These are phyloP conservation scores for Phoenix dactylifera DNA, from an alignment of 176 grass and related monocot species.

Conservation along the genomic window DNA sequence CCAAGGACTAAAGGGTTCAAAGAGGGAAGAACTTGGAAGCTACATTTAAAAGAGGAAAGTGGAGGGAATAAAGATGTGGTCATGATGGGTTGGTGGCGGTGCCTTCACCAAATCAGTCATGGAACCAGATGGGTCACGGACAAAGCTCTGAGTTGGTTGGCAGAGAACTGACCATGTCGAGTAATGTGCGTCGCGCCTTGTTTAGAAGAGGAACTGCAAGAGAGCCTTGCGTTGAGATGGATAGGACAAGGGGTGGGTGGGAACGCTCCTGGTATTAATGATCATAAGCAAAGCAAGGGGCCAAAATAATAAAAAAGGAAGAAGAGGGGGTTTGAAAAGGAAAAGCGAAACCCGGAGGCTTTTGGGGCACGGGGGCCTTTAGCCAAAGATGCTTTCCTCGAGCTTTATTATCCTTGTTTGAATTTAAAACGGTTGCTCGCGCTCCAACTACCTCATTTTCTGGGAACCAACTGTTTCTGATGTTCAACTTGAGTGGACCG, in stretches of 20 bases:
- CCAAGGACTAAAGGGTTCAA: neutral
- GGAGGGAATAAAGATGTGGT: constrained; percentile 40
- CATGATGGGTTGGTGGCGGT: constrained; percentile 16
- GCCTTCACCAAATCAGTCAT: constrained; percentile 15
- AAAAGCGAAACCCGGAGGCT: constrained; percentile 34
- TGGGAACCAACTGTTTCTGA: neutral
- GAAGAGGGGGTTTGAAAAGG: constrained; percentile 18
- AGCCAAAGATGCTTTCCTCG: constrained; percentile 24
- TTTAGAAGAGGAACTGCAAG: too few species aligned
- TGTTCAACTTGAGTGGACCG: too few species aligned
- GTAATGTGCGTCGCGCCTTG: too few species aligned
- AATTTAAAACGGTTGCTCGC: constrained; percentile 4
- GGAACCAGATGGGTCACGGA: too few species aligned
- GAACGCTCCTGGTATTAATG: neutral
- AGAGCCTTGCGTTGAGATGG: too few species aligned
- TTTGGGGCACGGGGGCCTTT: constrained; percentile 35
- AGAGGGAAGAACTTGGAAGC: too few species aligned
- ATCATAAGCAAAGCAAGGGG: constrained; percentile 13
- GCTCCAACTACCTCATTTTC: neutral
- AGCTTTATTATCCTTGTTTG: constrained; percentile 32
- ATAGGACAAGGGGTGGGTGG: too few species aligned
- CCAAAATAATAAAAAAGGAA: neutral
- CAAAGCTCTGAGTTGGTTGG: too few species aligned
- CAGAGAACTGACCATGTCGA: too few species aligned
- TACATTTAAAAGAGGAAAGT: constrained; percentile 13